Evolutionary conservation across 345 rosid genomes (phyloP), one percentile per base, ranked within the genome.

Genomic region (Rhodamnia rubescens): DNA sequence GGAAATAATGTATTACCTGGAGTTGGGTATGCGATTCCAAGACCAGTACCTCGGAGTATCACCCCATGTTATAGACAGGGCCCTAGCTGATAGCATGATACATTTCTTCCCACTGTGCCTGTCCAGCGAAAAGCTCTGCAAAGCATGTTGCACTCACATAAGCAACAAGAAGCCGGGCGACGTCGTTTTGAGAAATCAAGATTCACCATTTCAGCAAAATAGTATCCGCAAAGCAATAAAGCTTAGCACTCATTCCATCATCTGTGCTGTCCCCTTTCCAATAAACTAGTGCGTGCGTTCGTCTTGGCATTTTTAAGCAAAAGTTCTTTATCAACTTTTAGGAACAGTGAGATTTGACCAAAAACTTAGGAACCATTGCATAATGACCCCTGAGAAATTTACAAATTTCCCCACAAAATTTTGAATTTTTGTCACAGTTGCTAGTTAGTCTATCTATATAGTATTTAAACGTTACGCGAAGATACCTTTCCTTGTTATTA

Each of bases 21-120:
- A 61, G 42, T 61, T 29, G 21, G 74, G 74, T 42, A 29, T 14
- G 21, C 21, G 5, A 61, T 8, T 15, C 74, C 74, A 29, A 6
- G 42, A 61, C 42, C 21, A 61, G 21, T 61, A 8, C 29, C n/a
- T 53, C 42, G 87, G 91, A n/a, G 88, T 82, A 64, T 69, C 89
- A 16, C 92, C 86, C 92, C 88, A 89, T 6, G 26, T 44, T 82
- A 90, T 90, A 64, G 26, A 18, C 2, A 90, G 88, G 18, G 88
- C 88, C 86, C 90, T 87, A 15, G 89, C 82, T 1, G 88, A 88
- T 2, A 90, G 87, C 91, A 84, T 88, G 74, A 51, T 85, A 22
- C 90, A 85, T 80, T 88, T 90, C 56, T 88, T 87, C 85, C 91
- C 90, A 58, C 85, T 89, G 2, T 20, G 22, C 56, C 88, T 87